Evolutionary conservation across 1,139 yeast species (phyloP), one percentile per base, ranked within the genome.

Genomic region (Saccharomycopsis hybrid): DNA sequence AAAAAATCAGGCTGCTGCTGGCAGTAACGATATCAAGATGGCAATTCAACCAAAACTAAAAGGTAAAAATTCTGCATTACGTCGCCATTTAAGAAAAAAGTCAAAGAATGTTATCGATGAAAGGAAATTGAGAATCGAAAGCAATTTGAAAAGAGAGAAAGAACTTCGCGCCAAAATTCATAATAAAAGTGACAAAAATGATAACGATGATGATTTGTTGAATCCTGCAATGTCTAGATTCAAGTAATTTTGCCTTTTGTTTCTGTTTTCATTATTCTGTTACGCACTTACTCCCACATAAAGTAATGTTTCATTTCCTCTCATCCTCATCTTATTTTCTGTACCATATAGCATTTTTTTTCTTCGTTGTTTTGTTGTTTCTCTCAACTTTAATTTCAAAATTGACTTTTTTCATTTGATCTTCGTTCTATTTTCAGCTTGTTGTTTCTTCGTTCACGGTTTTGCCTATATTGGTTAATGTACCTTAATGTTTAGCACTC

Each of bases 21-120:
- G 57, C 3, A 62, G 58, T 5, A 65, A 65, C 52, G 64, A 65
- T 37, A 65, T 68, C n/a, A 64, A 67, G 44, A 60, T 68, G 58
- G 73, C 71, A 45, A 70, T 80, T 29, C 74, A 74, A 57, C 85
- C 89, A 1, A 80, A 80, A 38, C 82, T 81, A 36, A 80, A 79
- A 62, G 85, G 88, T 47, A 86, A 85, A 65, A 86, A 89, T 68
- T 87, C 97, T 18, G 82, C 90, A 2, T 70, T 92, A 57, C 82
- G 96, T 63, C 77, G 81, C 51, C 82, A 82, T 63, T 70, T 87
- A 66, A 80, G 96, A 65, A 92, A 87, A 74, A 85, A 85, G 76
- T 81, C 83, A 50, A 81, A 79, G 65, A 88, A 89, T 62, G 92
- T 90, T 49, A 80, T 90, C 56, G 96, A 89, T 65, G 90, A 90